These are phyloP conservation scores for Dichotomopilus funicola DNA, from an alignment of 2,329 filamentous ascomycete species.

Conservation along the genomic window DNA sequence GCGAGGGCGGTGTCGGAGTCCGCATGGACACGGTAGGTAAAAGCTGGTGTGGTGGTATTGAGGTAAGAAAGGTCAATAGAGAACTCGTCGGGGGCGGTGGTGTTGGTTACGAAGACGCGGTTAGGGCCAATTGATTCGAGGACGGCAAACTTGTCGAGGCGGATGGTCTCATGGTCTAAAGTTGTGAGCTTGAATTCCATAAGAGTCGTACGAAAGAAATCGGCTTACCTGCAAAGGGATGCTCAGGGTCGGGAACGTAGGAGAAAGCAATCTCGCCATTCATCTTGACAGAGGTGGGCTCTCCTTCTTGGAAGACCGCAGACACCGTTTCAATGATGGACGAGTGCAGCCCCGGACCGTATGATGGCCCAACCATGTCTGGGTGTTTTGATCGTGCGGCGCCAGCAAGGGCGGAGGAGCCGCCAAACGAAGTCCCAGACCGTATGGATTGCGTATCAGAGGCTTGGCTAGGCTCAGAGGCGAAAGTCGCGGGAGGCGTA, in stretches of 20 bases:
- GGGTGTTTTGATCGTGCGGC: constrained; percentile 69
- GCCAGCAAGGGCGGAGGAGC: constrained; percentile 32
- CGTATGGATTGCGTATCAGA: constrained; percentile 90
- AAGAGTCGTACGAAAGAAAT: background rate
- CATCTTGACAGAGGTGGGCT: constrained; percentile 64
- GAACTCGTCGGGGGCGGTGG: constrained; percentile 65
- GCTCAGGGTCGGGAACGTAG: constrained; percentile 56
- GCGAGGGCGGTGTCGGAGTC: constrained; percentile 45
- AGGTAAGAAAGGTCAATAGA: constrained; percentile 66
- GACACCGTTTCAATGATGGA: constrained; percentile 92
- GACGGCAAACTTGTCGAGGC: constrained; percentile 79
- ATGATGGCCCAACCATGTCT: constrained; percentile 69
- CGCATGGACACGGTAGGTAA: constrained; percentile 84
- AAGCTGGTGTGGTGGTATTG: constrained; percentile 65
- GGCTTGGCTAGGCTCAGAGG: constrained; percentile 55
- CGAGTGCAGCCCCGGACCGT: constrained; percentile 71
- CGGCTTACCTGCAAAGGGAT: constrained; percentile 43
- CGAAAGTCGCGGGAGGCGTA: constrained; percentile 47
- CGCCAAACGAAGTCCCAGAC: constrained; percentile 71
- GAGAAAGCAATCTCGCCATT: constrained; percentile 84
- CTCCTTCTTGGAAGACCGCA: constrained; percentile 70
- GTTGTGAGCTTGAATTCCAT: constrained; percentile 16
- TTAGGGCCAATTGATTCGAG: constrained; percentile 93
- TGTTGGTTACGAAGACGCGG: constrained; percentile 76
- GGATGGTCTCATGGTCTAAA: constrained; percentile 58